Evolutionary conservation across 257 asterid species (phyloP), one percentile per base, ranked within the genome.

Genomic region (Solanum chmielewskii): DNA sequence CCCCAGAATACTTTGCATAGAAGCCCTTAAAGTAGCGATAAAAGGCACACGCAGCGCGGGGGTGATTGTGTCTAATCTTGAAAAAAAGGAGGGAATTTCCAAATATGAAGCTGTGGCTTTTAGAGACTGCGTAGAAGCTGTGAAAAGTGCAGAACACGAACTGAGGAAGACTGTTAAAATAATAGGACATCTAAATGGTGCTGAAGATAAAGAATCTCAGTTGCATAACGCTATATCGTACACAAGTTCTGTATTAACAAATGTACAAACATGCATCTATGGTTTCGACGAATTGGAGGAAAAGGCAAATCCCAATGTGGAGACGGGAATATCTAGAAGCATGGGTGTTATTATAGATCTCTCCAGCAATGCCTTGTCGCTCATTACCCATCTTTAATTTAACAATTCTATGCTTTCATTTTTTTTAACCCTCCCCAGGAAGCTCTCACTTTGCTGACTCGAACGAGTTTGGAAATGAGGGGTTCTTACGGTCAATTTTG

Each of bases 191-290:
- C 68, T 95, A 14, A 56, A 89, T 11, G 49, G 89, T 13, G 94
- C 84, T n/a, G 84, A 70, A 8, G 97, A 93, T 12, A 82, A 90
- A 85, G 91, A 85, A 33, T 93, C 88, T n/a, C 90, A 95, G 73
- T 94, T 94, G 98, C 86, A 93, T 25, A 93, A 91, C 29, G 97
- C 97, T 1, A 93, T 92, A 90, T 94, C 97, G 6, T 92, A 92
- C 81, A 97, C 95, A 11, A 95, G 97, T 89, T 95, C 98, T 20
- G 98, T 95, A 42, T 91, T 93, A 29, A 91, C 97, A n/a, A 94
- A 95, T 60, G 93, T 93, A 4, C 98, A 94, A 31, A 90, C 98
- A 3, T 95, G 98, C 88, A 75, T 88, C 47, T 98, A 95, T 84
- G 95, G 91, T 2, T 78, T 92, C 9, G n/a, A 88, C 2, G 92